Evolutionary conservation across 495 filamentous ascomycete genomes (phyloP), one percentile per base, ranked within the genome.

Genomic region (Podospora pseudocomata): DNA sequence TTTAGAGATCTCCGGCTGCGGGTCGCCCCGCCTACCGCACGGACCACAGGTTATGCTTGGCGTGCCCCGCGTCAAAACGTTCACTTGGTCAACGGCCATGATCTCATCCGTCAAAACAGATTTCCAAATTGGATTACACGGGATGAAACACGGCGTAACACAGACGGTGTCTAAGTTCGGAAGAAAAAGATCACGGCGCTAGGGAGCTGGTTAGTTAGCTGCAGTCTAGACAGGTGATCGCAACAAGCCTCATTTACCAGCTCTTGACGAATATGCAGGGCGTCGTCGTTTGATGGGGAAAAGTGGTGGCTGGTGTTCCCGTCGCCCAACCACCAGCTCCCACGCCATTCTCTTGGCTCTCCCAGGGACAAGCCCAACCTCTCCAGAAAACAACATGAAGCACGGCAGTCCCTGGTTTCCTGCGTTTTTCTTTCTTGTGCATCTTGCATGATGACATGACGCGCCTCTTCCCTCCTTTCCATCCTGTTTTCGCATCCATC

Each of bases 391-490:
- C 39, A 49, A 49, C 39, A 11, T 49, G 39, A 49, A 49, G 39
- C 39, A 49, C 39, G 39, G 39, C 2, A 49, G 39, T 49, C 13
- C 39, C 9, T 5, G 39, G 4, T 49, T 49, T 68, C 55, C 32
- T 19, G 54, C 39, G 11, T 74, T 73, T 73, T 71, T 73, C 66
- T 68, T 39, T 58, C 65, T 56, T 49, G 30, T 60, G n/a, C 56
- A 53, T 62, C 56, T 63, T 66, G 71, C 70, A 74, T 71, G 60
- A 49, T 49, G 39, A 49, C 39, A 49, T 49, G 39, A 49, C 15
- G 39, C 39, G 67, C 71, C 72, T 68, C 63, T 64, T 68, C 27
- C 67, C 56, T 66, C 60, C 65, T 66, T 20, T 73, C 66, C 72
- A 71, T 71, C 61, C 18, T 72, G 65, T 72, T 66, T 73, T 55